Conservation (phyloP, 2,329 filamentous ascomycete genomes). For the Ophiostoma tasmaniense region DNA sequence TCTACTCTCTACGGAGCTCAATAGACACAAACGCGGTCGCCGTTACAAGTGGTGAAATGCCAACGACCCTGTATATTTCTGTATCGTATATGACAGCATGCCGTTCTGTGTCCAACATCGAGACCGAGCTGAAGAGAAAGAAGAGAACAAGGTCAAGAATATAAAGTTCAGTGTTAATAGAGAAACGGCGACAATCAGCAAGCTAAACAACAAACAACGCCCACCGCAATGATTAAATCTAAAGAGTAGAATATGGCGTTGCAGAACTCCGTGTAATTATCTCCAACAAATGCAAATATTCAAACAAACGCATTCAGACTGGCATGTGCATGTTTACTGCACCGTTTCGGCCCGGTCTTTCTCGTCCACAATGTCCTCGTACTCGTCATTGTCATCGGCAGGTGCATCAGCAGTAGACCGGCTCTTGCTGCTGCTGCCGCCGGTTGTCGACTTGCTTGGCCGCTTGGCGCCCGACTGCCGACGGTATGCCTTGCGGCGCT, state of each 20-base stretch:
- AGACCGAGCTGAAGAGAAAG: background rate
- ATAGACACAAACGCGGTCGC: background rate
- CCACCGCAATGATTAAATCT: background rate
- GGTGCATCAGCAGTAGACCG: background rate
- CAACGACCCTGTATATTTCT: background rate
- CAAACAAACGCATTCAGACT: background rate
- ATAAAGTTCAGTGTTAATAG: too few relatives aligned
- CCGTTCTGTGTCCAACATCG: too few relatives aligned
- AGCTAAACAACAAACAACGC: slow-evolving; percentile 8
- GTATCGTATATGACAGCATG: background rate
- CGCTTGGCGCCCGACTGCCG: slow-evolving; percentile 9
- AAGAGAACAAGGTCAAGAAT: background rate
- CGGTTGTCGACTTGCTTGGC: background rate
- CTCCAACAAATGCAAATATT: background rate
- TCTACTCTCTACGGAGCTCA: background rate
- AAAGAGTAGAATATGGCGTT: slow-evolving; percentile 13
- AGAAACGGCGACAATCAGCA: background rate
- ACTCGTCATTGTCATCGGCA: slow-evolving; percentile 22
- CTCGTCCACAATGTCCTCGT: slow-evolving; percentile 31
- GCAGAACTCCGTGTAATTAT: slow-evolving; percentile 7
- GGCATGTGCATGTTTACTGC: background rate
- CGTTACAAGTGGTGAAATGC: background rate
- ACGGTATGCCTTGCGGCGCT: slow-evolving; percentile 14
- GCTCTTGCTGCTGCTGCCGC: slow-evolving; percentile 25
- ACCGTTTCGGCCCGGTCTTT: background rate